Evolutionary conservation across 768 basidiomycete species (phyloP), one percentile per base, ranked within the genome.

Genomic region (Leccinellum albellum): DNA sequence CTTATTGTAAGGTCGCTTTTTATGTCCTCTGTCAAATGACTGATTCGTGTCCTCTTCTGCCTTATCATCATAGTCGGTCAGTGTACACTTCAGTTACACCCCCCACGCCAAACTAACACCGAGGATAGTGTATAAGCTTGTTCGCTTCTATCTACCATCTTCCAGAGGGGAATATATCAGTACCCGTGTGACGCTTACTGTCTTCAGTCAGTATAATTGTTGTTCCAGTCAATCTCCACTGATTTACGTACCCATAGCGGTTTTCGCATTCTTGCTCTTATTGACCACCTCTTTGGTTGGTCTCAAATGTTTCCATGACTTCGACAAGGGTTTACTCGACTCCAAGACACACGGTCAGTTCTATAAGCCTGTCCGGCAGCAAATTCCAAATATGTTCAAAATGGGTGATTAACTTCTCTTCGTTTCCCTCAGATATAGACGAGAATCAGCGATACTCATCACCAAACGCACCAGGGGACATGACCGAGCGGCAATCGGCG

Each of bases 321-420:
- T 94, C 66, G 86, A 89, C 71, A 83, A 83, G 69, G 91, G 92
- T 20, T 75, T 94, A 20, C 76, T 79, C 53, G 72, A 79, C 15
- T 86, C 89, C 50, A 94, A 94, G 76, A 78, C 82, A 60, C 80
- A 86, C 64, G 83, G 91, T 93, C 73, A 80, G 88, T 78, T 67
- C 12, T 71, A 73, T 64, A 62, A 63, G 56, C 70, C 67, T 61
- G 68, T 76, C 46, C 62, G 65, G 60, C 67, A 62, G 54, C 63
- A 66, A 61, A 55, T 52, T 50, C 23, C 46, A 58, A 53, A 63
- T 1, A 35, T 40, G 24, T 63, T 73, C 14, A 66, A 60, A 65
- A 70, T 76, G 61, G 73, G 75, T 75, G 74, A 72, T 76, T 74
- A 61, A 69, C 66, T 51, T 33, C 40, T 50, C 61, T 54, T 40